Evolutionary conservation across 176 grass and related monocot species (phyloP), one percentile per base, ranked within the genome.

Genomic region (Triticum aestivum): DNA sequence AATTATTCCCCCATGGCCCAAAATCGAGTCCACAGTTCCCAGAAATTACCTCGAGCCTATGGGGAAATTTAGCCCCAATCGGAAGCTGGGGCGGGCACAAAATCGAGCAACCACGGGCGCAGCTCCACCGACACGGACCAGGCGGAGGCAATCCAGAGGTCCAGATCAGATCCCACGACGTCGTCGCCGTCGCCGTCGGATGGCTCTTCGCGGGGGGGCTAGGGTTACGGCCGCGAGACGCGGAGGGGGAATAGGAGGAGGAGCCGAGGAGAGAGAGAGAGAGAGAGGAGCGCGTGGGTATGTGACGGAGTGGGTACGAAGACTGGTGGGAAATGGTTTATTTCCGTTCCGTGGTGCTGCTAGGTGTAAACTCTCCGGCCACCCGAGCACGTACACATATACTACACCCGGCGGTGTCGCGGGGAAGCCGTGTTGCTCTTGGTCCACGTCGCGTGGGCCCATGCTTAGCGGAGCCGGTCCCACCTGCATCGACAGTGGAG

Each of bases 261-360:
- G 70, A 29, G 64, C 56, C 7, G 45, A 8, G 5, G 26, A 4
- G 34, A 9, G 47, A 20, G 41, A 6, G 44, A 41, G 29, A 30
- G 44, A 47, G 41, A 41, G 42, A 47, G 15, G 29, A 71, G n/a
- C 2, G 61, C 41, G 58, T 49, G 62, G 9, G 61, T 83, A 77
- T 44, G 47, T 9, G 14, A 69, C 13, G 41, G 45, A 61, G 80
- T 13, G 49, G 69, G 81, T 84, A 84, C 9, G 39, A 62, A 76
- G 20, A 12, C 73, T 39, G 87, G 81, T 79, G 74, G 20, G 65
- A 79, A 79, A 84, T 79, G 72, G 29, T 72, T 62, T 35, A 8
- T 58, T 26, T 5, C 23, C 17, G 20, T 33, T 61, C 14, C 39
- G 23, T 24, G 79, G 23, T 62, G 8, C 23, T 34, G 47, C 20